phyloP scores from a whole-genome alignment of 495 filamentous ascomycete genomes.

The Hypoxylon crocopeplum region DNA sequence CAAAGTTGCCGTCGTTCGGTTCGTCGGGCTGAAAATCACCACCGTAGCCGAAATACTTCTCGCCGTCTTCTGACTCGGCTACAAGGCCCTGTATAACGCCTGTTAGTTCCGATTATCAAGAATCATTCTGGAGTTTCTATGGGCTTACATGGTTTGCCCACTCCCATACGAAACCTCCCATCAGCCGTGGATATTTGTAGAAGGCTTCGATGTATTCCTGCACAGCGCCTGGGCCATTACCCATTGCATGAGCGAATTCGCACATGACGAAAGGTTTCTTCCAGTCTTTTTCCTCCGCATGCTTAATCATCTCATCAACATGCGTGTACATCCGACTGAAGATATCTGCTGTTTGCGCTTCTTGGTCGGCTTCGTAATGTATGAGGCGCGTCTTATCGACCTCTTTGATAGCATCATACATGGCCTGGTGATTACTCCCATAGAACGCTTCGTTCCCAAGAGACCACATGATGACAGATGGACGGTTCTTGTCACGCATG shows the following conservation, averaged over 20 bases:
- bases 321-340: conserved; percentile 71
- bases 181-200: conserved; percentile 65
- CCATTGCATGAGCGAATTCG: conserved; percentile 78
- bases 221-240: conserved; percentile 72
- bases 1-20: conserved; percentile 74
- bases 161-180: conserved; percentile 80
- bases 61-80: conserved; percentile 60
- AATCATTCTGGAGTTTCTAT: neutral
- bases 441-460: conserved; percentile 78
- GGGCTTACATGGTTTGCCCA: conserved; percentile 70
- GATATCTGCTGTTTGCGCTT: conserved; percentile 68
- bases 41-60: conserved; percentile 70
- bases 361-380: conserved; percentile 72
- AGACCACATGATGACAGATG: conserved; percentile 74
- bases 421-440: conserved; percentile 69
- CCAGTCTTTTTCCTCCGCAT: conserved; percentile 51
- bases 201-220: conserved; percentile 74
- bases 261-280: conserved; percentile 68
- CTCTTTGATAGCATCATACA: conserved; percentile 68
- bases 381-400: conserved; percentile 64
- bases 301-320: conserved; percentile 53
- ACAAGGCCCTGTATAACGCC: conserved; percentile 54
- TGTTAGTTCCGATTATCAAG: conserved; percentile 3
- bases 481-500: conserved; percentile 70
- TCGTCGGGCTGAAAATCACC: conserved; percentile 71